Conservation (phyloP, 2,329 filamentous ascomycete species). For the Fusarium caatingaense region DNA sequence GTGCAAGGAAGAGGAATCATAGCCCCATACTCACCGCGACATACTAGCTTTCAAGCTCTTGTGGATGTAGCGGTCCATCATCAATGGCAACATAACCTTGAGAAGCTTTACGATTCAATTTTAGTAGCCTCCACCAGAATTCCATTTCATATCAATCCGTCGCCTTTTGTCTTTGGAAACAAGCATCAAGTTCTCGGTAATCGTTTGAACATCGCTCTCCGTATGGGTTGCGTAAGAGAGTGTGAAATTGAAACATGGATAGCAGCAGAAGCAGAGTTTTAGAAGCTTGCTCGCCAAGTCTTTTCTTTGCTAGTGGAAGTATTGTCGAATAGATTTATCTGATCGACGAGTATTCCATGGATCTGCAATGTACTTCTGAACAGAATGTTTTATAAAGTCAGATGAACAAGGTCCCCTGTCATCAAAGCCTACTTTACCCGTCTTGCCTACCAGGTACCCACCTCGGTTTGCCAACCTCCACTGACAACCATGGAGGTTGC, state of each 20-base stretch:
- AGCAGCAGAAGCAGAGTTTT: background rate
- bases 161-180: background rate
- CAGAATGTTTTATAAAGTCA: background rate
- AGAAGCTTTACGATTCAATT: background rate
- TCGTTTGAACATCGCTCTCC: background rate
- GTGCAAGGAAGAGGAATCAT: conserved; percentile 76
- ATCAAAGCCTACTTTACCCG: background rate
- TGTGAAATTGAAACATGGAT: background rate
- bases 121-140: background rate
- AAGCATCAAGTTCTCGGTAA: background rate
- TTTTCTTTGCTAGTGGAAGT: background rate
- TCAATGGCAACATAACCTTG: conserved; percentile 64
- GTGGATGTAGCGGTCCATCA: conserved; percentile 79
- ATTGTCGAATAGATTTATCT: background rate
- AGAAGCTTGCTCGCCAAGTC: background rate
- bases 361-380: background rate
- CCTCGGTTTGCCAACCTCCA: background rate
- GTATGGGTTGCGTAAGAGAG: background rate
- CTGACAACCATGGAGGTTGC: background rate
- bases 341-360: background rate
- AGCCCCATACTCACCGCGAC: conserved; percentile 76
- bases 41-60: conserved; percentile 57
- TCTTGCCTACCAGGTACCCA: background rate
- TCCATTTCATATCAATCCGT: background rate
- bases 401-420: background rate